phyloP scores from a whole-genome alignment of 768 basidiomycete genomes.

The Sistotremastrum suecicum region DNA sequence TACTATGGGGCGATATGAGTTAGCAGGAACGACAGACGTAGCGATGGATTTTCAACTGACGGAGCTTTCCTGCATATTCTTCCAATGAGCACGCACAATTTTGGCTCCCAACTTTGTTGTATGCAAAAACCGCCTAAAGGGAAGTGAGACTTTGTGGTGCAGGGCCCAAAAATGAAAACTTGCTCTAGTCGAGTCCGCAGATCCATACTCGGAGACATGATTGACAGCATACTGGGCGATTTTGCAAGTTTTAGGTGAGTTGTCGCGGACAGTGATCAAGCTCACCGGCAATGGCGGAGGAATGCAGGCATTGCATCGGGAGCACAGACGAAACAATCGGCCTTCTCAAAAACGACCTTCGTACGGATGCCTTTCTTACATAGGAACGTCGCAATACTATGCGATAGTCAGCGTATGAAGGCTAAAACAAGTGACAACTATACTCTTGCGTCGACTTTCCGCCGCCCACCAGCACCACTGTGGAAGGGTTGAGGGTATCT shows the following conservation, averaged over 20 bases:
- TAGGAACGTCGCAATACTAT: slow-evolving; percentile 35
- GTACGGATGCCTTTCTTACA: slow-evolving; percentile 35
- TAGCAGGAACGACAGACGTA: neutral
- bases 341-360: slow-evolving; percentile 33
- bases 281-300: slow-evolving; percentile 45
- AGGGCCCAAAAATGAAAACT: slow-evolving; percentile 7
- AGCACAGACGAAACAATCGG: slow-evolving; percentile 36
- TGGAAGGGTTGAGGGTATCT: slow-evolving; percentile 10
- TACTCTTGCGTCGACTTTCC: slow-evolving; percentile 57
- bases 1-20: slow-evolving; percentile 13
- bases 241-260: neutral
- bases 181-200: slow-evolving; percentile 41
- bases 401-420: too few relatives aligned
- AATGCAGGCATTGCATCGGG: slow-evolving; percentile 35
- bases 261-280: neutral
- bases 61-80: slow-evolving; percentile 22
- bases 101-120: slow-evolving; percentile 39
- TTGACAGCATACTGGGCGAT: slow-evolving; percentile 27
- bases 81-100: slow-evolving; percentile 36
- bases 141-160: slow-evolving; percentile 8
- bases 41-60: slow-evolving; percentile 17
- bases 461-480: slow-evolving; percentile 41
- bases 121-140: slow-evolving; percentile 41
- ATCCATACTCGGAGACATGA: slow-evolving; percentile 34
- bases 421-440: slow-evolving; percentile 2